These are phyloP conservation scores for Dimargaris cristalligena DNA, from an alignment of 192 early-diverging fungal species.

Conservation along the genomic window DNA sequence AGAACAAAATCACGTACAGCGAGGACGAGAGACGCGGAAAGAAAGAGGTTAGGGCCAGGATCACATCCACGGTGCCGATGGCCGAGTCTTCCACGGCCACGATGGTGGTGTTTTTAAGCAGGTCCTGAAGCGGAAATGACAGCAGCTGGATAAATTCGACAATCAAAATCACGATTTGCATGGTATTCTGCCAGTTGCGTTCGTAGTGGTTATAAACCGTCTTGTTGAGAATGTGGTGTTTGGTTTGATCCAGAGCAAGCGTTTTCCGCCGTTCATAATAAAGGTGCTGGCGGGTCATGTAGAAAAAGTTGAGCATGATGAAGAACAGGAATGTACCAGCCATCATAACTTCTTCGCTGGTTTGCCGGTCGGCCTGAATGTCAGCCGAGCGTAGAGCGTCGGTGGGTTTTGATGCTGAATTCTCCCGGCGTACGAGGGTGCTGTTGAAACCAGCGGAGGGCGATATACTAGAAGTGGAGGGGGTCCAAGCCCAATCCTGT, in stretches of 20 bases:
- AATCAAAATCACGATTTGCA: constrained; percentile 51
- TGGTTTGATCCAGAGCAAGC: constrained; percentile 21
- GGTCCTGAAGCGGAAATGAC: constrained; percentile 60
- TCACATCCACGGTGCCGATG: constrained; percentile 11
- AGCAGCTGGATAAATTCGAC: constrained; percentile 67
- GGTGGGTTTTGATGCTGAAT: too few species aligned
- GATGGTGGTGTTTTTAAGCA: constrained; percentile 31
- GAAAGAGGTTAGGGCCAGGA: constrained; percentile 25
- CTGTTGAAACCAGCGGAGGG: not conserved
- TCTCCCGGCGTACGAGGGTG: too few species aligned
- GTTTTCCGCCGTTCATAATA: constrained; percentile 30
- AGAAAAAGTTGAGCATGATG: constrained; percentile 25
- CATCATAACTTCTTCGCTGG: constrained; percentile 18
- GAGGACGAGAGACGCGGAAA: constrained; percentile 29
- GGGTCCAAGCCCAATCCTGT: too few species aligned
- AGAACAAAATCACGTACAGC: constrained; percentile 28
- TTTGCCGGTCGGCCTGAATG: constrained; percentile 4
- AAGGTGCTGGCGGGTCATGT: constrained; percentile 32
- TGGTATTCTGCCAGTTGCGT: constrained; percentile 39
- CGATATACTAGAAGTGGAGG: too few species aligned
- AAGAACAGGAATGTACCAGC: constrained; percentile 24
- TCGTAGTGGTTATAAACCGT: constrained; percentile 23
- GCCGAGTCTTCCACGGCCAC: constrained; percentile 2
- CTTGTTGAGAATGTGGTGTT: constrained; percentile 27
- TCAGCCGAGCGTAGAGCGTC: not conserved